These are phyloP conservation scores for Boletellus deceptivus DNA, from an alignment of 1,284 basidiomycete species.

Conservation along the genomic window DNA sequence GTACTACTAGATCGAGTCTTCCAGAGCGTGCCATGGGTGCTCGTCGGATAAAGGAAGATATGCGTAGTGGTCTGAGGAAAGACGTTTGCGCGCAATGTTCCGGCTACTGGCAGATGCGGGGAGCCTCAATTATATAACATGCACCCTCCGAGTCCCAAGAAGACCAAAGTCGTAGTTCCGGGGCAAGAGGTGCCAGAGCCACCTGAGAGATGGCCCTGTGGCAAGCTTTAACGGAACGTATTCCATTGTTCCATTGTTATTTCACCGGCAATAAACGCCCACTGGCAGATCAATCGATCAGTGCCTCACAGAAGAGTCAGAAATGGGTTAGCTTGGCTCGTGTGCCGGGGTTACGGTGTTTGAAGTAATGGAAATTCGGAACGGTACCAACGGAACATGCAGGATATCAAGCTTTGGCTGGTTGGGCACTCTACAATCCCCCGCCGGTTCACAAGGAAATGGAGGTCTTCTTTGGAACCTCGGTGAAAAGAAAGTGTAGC, in stretches of 20 bases:
- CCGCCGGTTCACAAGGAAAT: conserved; percentile 13
- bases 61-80: not conserved
- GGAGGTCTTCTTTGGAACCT: conserved; percentile 15
- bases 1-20: no score
- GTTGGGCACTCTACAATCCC: not conserved
- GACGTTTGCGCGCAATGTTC: not conserved
- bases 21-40: no score
- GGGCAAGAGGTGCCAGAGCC: conserved; percentile 32
- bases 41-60: no score
- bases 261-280: no score
- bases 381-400: not conserved
- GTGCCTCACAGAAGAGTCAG: no score
- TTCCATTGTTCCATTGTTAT: no score
- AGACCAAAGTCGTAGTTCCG: conserved; percentile 26
- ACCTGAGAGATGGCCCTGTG: conserved; percentile 13
- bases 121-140: conserved; percentile 37
- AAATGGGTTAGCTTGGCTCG: no score
- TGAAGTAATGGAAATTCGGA: conserved; percentile 13
- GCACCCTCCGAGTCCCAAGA: conserved; percentile 33
- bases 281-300: no score
- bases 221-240: not conserved
- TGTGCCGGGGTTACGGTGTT: conserved; percentile 18
- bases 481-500: conserved; percentile 28
- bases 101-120: not conserved
- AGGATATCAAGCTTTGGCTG: not conserved